Evolutionary conservation across 2,329 filamentous ascomycete genomes (phyloP), one percentile per base, ranked within the genome.

Genomic region (Fusarium temperatum): DNA sequence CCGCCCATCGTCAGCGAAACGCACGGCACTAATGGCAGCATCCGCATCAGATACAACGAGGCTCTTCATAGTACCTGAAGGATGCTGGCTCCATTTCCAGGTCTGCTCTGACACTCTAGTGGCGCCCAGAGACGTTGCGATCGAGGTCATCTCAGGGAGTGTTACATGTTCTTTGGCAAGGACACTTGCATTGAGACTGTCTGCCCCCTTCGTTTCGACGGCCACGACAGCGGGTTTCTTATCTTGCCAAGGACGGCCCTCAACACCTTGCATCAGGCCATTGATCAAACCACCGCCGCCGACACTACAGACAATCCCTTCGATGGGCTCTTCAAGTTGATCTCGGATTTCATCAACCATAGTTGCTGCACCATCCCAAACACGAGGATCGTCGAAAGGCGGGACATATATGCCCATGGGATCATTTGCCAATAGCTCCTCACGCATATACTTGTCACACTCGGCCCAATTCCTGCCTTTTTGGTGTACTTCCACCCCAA

Each of bases 271-370:
- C 82, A 93, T 89, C 63, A 97, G 83, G 9, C 94, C 94, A 77
- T 92, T 93, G 59, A 97, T 87, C 28, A 97, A 83, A 1, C 94
- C 94, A 22, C 94, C 94, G 15, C 94, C 94, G 12, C 94, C 94
- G 42, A 95, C 93, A 66, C 88, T 92, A 82, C 93, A 96, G 50
- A 96, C 88, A 18, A 97, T 86, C 7, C 87, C 92, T 77, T 95
- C 91, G 7, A 93, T 87, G 15, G 85, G 84, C 3, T 82, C 81
- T 7, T 83, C 81, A 24, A 84, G 63, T 75, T 87, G 84, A 26
- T 80, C 78, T 18, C 78, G 80, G 22, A 87, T 76, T 80, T 88
- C 86, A 58, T 88, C 84, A 60, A 93, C 84, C 26, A 94, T 82
- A 28, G 85, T 89, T 11, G 86, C 83, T 67, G 91, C 88, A 22